A percentile compares a stretch with the other conserved stretches of the same genome.
phyloP scores from a whole-genome alignment of 1,139 yeast genomes.

The Debaryomyces fabryi region DNA sequence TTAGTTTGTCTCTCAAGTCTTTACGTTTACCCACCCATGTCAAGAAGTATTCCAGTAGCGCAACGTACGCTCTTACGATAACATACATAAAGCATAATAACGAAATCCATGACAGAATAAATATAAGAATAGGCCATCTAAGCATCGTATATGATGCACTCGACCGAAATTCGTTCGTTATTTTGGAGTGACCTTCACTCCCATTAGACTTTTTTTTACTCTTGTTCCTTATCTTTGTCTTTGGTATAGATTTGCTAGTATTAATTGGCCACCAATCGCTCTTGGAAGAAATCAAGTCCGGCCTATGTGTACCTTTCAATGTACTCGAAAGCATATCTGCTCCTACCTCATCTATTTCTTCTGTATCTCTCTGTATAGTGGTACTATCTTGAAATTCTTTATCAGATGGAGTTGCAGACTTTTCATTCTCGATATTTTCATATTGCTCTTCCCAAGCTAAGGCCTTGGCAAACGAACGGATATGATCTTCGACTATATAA shows the following conservation, averaged over 20 bases:
- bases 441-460: slow-evolving; percentile 42
- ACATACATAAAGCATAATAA: slow-evolving; percentile 54
- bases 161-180: slow-evolving; percentile 47
- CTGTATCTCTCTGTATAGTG: neutral
- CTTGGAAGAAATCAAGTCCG: slow-evolving; percentile 53
- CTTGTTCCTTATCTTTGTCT: slow-evolving; percentile 4
- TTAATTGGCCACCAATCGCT: slow-evolving; percentile 72
- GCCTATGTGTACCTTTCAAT: slow-evolving; percentile 16
- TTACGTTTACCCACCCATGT: slow-evolving; percentile 65
- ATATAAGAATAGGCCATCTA: slow-evolving; percentile 65
- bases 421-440: slow-evolving; percentile 17
- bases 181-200: slow-evolving; percentile 22
- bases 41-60: slow-evolving; percentile 59
- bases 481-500: slow-evolving; percentile 40
- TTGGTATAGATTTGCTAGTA: slow-evolving; percentile 13
- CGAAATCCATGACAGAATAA: slow-evolving; percentile 56
- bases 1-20: slow-evolving; percentile 49
- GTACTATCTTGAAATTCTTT: neutral
- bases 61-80: slow-evolving; percentile 60
- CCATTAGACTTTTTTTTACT: slow-evolving; percentile 3
- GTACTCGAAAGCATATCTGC: neutral
- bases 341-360: neutral
- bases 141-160: slow-evolving; percentile 56
- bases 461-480: slow-evolving; percentile 45
- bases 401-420: neutral